Evolutionary conservation across 2,329 filamentous ascomycete genomes (phyloP), one percentile per base, ranked within the genome.

Genomic region (Karstenula rhodostoma): DNA sequence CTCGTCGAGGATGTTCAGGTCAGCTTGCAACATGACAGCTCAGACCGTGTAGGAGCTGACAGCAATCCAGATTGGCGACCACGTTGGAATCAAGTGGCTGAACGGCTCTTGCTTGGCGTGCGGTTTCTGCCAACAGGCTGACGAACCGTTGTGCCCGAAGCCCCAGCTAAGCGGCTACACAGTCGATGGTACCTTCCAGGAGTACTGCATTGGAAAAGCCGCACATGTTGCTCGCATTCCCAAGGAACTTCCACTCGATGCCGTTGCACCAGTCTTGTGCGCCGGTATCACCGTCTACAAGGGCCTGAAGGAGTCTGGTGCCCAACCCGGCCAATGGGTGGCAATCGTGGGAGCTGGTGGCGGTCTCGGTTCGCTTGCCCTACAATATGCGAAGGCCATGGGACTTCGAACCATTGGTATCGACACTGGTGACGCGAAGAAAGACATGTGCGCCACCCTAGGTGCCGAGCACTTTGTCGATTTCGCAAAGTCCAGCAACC

Each of bases 311-410:
- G 92, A 95, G 79, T 93, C 91, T 0, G 88, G 87, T 42, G 89
- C 85, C 29, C 83, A 85, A 57, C 88, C 93, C 2, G 92, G 93
- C 33, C 88, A 96, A 78, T 89, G 84, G 42, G 87, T 96, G 27
- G 93, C 92, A 67, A 90, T 97, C 66, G 92, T 96, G 63, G 93
- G 93, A 74, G 93, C 92, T 29, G 92, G 92, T 66, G 92, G 93
- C 78, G 92, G 92, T 71, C 85, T 96, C 59, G 93, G 92, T 32
- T 89, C 85, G 58, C 82, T 96, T 66, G 93, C 92, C 23, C 84
- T 90, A 69, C 94, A 97, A 81, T 97, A 96, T 79, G 93, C 92
- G 56, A 91, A 90, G 79, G 94, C 93, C 44, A 96, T 97, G 93
- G 93, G 93, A 60, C 82, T 96, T 54, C 84, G 89, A 65, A 83